A percentile compares a stretch with the other conserved stretches of the same genome.
These are phyloP conservation scores for Aspergillus neotritici DNA, from an alignment of 2,329 filamentous ascomycete genomes.

Conservation along the genomic window DNA sequence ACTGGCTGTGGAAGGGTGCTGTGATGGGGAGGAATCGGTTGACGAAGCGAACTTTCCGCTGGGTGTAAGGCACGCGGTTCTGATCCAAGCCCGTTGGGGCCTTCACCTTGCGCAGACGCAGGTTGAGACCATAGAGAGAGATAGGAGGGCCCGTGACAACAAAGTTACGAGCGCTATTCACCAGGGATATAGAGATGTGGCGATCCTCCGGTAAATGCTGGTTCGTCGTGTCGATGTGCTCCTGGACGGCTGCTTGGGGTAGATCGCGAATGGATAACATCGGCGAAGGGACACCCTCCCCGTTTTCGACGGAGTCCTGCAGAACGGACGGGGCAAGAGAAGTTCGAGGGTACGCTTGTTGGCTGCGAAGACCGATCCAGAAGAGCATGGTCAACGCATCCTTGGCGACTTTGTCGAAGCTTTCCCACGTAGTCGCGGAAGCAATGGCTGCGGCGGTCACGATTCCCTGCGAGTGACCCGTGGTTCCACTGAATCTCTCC, in stretches of 20 bases:
- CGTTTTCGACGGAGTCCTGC: conserved; percentile 87
- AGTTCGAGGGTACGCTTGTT: conserved; percentile 93
- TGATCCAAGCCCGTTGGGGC: conserved; percentile 96
- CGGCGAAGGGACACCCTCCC: conserved; percentile 90
- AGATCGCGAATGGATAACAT: conserved; percentile 98
- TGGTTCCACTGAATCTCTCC: conserved; percentile 77
- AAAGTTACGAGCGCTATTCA: conserved; percentile 95
- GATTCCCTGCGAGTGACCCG: conserved; percentile 94
- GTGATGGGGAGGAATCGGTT: conserved; percentile 98
- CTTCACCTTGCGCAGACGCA: conserved; percentile 93
- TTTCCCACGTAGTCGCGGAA: conserved; percentile 87
- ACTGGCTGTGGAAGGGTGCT: conserved; percentile 96
- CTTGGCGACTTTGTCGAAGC: conserved; percentile 72
- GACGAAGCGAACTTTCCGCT: conserved; percentile 92
- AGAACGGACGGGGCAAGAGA: conserved; percentile 86
- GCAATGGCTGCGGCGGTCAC: conserved; percentile 89
- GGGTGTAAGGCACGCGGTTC: conserved; percentile 85
- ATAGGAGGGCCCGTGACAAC: conserved; percentile 95
- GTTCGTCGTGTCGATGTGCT: conserved; percentile 95
- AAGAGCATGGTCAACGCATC: conserved; percentile 88
- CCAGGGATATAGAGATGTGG: conserved; percentile 89
- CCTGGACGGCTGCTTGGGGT: conserved; percentile 79
- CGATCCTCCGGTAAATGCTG: conserved; percentile 88
- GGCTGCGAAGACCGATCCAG: conserved; percentile 96
- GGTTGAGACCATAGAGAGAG: conserved; percentile 91